Evolutionary conservation across 129 eudicot genomes (phyloP), one percentile per base, ranked within the genome.

Genomic region (Flaveria brownii): DNA sequence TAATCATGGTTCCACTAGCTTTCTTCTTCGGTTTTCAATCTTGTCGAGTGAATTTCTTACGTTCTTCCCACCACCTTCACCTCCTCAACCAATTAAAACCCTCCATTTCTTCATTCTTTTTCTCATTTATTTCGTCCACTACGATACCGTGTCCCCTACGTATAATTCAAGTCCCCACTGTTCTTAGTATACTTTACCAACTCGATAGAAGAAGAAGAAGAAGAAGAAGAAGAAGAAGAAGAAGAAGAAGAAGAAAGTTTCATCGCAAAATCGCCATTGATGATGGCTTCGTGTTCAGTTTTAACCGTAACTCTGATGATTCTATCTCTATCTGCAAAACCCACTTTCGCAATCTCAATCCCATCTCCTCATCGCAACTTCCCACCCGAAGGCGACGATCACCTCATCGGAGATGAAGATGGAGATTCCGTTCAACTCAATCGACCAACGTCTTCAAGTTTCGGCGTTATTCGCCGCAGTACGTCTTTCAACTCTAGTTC

Each of bases 341-440:
- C 81, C 77, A 69, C 71, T 30, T 75, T 39, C 50, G 68, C 92
- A 45, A 80, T 82, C 54, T 77, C 88, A 11, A 46, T 65, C 78
- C 81, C 55, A 46, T 57, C 61, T 68, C 74, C 75, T 33, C 11
- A 26, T 41, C 50, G 10, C 64, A 84, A 62, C 77, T 78, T 81
- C 46, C 73, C 82, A 41, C 45, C 81, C 23, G 80, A 71, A 14
- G 97, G 88, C 60, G 92, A 87, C 83, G 92, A 90, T 64, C 83
- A 77, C 74, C 50, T 85, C 82, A 50, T 70, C 60, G 36, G 36
- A 30, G 36, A 63, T 36, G 72, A 64, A 36, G 18, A 62, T 36
- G 72, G 71, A 36, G 18, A 78, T 36, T 70, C 82, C 62, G 76
- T 92, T 10, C 88, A 78, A 23, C 88, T 89, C 73, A 84, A 64